Evolutionary conservation across 805 yeast genomes (phyloP), one percentile per base, ranked within the genome.

Genomic region (Saccharomycopsis sp.): DNA sequence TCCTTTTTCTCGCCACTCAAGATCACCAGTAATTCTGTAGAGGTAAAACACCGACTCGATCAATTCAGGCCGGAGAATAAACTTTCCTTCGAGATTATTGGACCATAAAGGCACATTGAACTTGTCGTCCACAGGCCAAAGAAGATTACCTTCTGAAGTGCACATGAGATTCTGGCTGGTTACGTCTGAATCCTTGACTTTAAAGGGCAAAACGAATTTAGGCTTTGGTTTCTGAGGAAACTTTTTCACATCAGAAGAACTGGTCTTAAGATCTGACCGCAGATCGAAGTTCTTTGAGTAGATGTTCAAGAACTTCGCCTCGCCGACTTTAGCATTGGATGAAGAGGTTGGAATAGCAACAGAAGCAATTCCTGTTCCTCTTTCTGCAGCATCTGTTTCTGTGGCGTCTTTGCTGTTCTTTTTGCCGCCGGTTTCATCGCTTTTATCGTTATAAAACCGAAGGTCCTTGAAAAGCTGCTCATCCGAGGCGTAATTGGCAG

Each of bases 11-110:
- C 84, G 78, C 81, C 87, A 85, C 62, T 72, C 70, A 1, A 73
- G 64, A 58, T 84, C 85, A 3, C 86, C 86, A 0, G 87, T 84
- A 55, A 82, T 74, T 58, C 88, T 73, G 63, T 80, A 84, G 70
- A 84, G 71, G 64, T 79, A 77, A 63, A 80, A 80, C 2, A 85
- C 73, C 0, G 87, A 80, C 66, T 84, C 87, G 52, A 84, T 76
- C 19, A 84, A 78, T 65, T 83, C 85, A 0, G 89, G 86, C 22
- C 86, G 74, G 22, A 84, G 68, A n/a, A 80, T 68, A 60, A 74
- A 80, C 52, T 72, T 59, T 1, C 77, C 68, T 20, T 69, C 71
- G 57, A 70, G 62, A 3, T 67, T 64, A 60, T 73, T 71, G 15
- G 75, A 69, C 65, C 70, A 67, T 0, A 70, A 50, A 9, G 73